A percentile compares a stretch with the other conserved stretches of the same genome.
phyloP scores from a whole-genome alignment of 805 yeast genomes.

The Kodamaea neixiangensis region DNA sequence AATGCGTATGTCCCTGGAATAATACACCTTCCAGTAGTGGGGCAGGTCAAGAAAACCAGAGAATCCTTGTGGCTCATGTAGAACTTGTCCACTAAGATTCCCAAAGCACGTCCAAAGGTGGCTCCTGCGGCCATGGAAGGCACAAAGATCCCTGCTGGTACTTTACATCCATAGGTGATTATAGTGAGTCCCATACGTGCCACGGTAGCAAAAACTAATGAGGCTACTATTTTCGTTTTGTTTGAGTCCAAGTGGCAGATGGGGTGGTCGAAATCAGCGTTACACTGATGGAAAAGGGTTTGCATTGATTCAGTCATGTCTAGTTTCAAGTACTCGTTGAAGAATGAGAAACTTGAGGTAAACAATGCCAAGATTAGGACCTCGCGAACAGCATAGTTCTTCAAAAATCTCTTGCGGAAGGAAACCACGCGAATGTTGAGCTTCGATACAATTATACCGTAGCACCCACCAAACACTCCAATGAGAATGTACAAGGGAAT shows the following conservation, averaged over 20 bases:
- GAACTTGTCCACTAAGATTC: slow-evolving; percentile 61
- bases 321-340: slow-evolving; percentile 73
- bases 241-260: slow-evolving; percentile 37
- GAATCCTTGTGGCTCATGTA: slow-evolving; percentile 35
- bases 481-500: slow-evolving; percentile 74
- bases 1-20: slow-evolving; percentile 96
- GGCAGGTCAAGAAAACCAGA: slow-evolving; percentile 33
- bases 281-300: slow-evolving; percentile 82
- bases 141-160: slow-evolving; percentile 97
- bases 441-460: slow-evolving; percentile 76
- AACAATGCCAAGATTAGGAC: slow-evolving; percentile 64
- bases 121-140: slow-evolving; percentile 98
- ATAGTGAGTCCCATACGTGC: slow-evolving; percentile 72
- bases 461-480: slow-evolving; percentile 90
- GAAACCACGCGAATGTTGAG: slow-evolving; percentile 75
- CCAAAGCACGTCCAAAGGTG: slow-evolving; percentile 85
- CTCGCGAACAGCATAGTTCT: slow-evolving; percentile 64
- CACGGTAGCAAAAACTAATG: slow-evolving; percentile 69
- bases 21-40: slow-evolving; percentile 51
- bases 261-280: slow-evolving; percentile 41
- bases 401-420: slow-evolving; percentile 71
- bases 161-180: slow-evolving; percentile 87
- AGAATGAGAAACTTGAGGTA: slow-evolving; percentile 78
- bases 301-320: slow-evolving; percentile 98
- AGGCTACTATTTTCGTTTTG: slow-evolving; percentile 42